These are phyloP conservation scores for Setomelanomma holmii DNA, from an alignment of 2,329 filamentous ascomycete species.

Conservation along the genomic window DNA sequence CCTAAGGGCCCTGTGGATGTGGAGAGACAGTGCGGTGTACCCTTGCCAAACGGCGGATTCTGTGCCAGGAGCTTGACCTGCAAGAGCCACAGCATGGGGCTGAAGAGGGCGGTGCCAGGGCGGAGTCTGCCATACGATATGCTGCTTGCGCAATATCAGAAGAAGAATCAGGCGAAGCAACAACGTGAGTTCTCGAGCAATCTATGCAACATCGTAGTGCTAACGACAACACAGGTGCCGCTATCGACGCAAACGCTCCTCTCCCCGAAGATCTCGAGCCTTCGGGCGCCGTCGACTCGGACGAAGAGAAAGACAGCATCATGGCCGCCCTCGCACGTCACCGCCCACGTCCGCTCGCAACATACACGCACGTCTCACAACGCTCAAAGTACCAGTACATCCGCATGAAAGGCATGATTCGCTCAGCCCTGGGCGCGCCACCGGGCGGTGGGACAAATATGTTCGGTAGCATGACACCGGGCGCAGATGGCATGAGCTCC, in stretches of 20 bases:
- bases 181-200: slow-evolving; percentile 71
- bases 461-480: slow-evolving; percentile 29
- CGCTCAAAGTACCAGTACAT: slow-evolving; percentile 65
- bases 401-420: slow-evolving; percentile 69
- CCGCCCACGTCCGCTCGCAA: slow-evolving; percentile 78
- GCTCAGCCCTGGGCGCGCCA: slow-evolving; percentile 62
- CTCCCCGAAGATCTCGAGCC: slow-evolving; percentile 83
- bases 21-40: slow-evolving; percentile 90
- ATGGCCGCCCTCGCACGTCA: slow-evolving; percentile 79
- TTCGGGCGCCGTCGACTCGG: slow-evolving; percentile 79
- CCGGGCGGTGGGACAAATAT: slow-evolving; percentile 34
- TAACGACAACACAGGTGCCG: slow-evolving; percentile 70
- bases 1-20: slow-evolving; percentile 94
- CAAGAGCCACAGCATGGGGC: slow-evolving; percentile 95
- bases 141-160: slow-evolving; percentile 73
- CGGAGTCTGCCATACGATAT: slow-evolving; percentile 91
- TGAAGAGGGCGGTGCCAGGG: slow-evolving; percentile 86
- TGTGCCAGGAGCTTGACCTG: slow-evolving; percentile 90
- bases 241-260: slow-evolving; percentile 91
- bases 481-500: slow-evolving; percentile 29
- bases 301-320: slow-evolving; percentile 89
- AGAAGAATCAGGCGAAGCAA: slow-evolving; percentile 98
- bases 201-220: neutral
- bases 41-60: slow-evolving; percentile 81
- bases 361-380: slow-evolving; percentile 63